Evolutionary conservation across 257 asterid species (phyloP).

Genomic region (Rauvolfia tetraphylla): DNA sequence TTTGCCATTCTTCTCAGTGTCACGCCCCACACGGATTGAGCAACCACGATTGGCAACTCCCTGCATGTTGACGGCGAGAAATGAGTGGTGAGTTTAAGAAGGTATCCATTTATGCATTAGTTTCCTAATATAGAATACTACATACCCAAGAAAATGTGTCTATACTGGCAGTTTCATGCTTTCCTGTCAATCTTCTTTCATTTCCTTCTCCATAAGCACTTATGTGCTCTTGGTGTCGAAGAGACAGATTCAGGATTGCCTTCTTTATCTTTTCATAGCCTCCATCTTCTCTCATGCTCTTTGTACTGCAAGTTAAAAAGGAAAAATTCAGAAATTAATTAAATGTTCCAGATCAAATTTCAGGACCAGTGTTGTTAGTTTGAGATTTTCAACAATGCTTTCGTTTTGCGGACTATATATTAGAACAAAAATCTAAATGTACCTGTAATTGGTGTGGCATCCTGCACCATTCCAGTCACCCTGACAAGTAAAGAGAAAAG

Average conservation of each 20-base stretch:
- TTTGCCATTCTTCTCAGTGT: slow-evolving; percentile 88
- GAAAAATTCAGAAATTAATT: not conserved
- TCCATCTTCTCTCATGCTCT: slow-evolving; percentile 95
- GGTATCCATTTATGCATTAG: not conserved
- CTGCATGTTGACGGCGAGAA: slow-evolving; percentile 34
- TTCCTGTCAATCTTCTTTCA: slow-evolving; percentile 94
- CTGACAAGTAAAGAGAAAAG: slow-evolving; percentile 29
- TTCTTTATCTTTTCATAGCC: slow-evolving; percentile 93
- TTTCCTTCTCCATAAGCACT: slow-evolving; percentile 99
- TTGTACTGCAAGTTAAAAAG: slow-evolving; percentile 53
- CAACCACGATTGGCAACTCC: slow-evolving; percentile 99
- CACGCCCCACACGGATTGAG: slow-evolving; percentile 99
- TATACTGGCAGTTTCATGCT: slow-evolving; percentile 93
- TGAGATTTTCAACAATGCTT: not conserved
- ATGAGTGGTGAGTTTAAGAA: not conserved
- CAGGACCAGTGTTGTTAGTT: not conserved
- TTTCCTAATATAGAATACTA: slow-evolving; percentile 2
- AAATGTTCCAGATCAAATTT: not conserved
- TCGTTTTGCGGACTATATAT: too few relatives aligned
- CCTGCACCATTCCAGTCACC: slow-evolving; percentile 99
- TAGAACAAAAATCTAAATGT: slow-evolving; percentile 14
- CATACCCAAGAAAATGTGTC: slow-evolving; percentile 89
- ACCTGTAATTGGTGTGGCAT: slow-evolving; percentile 92
- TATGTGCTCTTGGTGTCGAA: slow-evolving; percentile 88
- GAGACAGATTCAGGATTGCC: slow-evolving; percentile 86